Percentiles rank a stretch among this genome's conserved stretches.
phyloP scores from a whole-genome alignment of 306 rosid species.

The Mucuna pruriens region DNA sequence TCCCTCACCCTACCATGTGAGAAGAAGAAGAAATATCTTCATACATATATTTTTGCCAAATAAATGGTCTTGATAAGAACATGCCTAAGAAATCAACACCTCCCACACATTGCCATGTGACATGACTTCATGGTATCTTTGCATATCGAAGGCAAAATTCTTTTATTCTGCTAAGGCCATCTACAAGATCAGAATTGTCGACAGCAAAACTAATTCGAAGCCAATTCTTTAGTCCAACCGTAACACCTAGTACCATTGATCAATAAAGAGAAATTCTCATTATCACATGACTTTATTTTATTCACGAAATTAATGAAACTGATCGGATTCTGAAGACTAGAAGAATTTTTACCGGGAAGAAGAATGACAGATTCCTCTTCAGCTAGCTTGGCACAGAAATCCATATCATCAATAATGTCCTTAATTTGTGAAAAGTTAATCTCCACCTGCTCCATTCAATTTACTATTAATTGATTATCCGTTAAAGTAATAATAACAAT shows the following conservation, averaged over 20 bases:
- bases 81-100: neutral
- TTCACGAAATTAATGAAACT: neutral
- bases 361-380: constrained; percentile 66
- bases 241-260: constrained; percentile 49
- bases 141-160: constrained; percentile 55
- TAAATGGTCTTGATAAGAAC: neutral
- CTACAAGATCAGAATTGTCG: constrained; percentile 50
- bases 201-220: constrained; percentile 56
- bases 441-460: constrained; percentile 54
- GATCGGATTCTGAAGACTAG: constrained; percentile 4
- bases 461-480: neutral
- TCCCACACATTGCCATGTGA: neutral
- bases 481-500: neutral
- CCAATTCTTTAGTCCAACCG: constrained; percentile 70
- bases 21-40: neutral
- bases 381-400: constrained; percentile 64
- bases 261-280: constrained; percentile 13
- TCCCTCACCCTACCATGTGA: neutral
- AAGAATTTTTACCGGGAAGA: constrained; percentile 58
- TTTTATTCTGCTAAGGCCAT: constrained; percentile 60
- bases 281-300: neutral
- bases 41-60: neutral
- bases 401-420: constrained; percentile 62
- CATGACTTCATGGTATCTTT: constrained; percentile 29
- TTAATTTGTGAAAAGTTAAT: constrained; percentile 53